Conservation (phyloP, 805 yeast genomes). For the Candida golubevii region DNA sequence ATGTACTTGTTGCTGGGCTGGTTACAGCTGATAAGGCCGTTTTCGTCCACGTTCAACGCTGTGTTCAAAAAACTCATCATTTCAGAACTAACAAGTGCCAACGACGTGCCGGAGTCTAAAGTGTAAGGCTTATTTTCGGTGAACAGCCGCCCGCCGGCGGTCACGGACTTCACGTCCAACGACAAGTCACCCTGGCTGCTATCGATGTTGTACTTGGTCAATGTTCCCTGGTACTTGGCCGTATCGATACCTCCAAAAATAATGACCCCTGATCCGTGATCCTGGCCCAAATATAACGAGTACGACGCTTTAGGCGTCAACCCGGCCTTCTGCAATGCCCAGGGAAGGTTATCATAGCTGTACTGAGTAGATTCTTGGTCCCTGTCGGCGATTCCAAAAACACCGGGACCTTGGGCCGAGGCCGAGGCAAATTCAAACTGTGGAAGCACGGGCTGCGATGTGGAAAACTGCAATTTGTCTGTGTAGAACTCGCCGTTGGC, state of each 20-base stretch:
- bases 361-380: conserved; percentile 1
- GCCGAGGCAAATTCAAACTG: conserved; percentile 11
- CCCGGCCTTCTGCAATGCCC: conserved; percentile 54
- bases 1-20: conserved; percentile 14
- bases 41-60: not conserved
- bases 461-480: conserved; percentile 8
- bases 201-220: conserved; percentile 4
- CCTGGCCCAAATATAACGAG: conserved; percentile 54
- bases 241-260: conserved; percentile 42
- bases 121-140: conserved; percentile 5
- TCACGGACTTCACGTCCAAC: conserved; percentile 4
- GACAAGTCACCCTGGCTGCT: conserved; percentile 2
- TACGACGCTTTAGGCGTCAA: conserved; percentile 51
- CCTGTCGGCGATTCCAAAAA: conserved; percentile 9
- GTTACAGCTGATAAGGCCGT: conserved; percentile 7
- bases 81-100: conserved; percentile 6
- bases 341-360: conserved; percentile 52
- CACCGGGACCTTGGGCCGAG: conserved; percentile 1
- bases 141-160: conserved; percentile 6
- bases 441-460: not conserved
- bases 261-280: conserved; percentile 26
- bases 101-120: conserved; percentile 16
- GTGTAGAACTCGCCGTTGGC: conserved; percentile 9
- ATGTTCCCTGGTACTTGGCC: conserved; percentile 27
- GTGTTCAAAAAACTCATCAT: not conserved